These are phyloP conservation scores for Rubroboletus satanas DNA, from an alignment of 768 basidiomycete species.

Conservation along the genomic window DNA sequence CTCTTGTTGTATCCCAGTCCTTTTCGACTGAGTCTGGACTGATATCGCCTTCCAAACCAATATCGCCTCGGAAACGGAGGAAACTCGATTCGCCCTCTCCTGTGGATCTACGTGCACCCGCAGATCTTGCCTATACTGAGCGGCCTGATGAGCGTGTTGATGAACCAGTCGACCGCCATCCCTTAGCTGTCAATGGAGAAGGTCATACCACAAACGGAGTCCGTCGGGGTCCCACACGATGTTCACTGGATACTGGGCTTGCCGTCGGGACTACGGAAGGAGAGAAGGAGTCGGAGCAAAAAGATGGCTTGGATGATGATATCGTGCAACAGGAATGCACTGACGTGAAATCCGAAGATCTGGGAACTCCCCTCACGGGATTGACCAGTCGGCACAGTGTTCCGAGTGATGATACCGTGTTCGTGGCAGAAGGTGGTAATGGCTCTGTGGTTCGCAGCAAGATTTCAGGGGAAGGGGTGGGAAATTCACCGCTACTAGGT, in stretches of 20 bases:
- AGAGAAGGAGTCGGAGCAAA: not conserved
- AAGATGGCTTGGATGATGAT: not conserved
- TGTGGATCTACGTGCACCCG: conserved; percentile 19
- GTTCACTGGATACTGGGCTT: not conserved
- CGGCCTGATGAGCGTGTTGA: conserved; percentile 6
- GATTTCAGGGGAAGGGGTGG: conserved; percentile 19
- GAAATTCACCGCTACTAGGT: conserved; percentile 3
- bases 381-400: conserved; percentile 50
- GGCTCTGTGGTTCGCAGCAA: conserved; percentile 30
- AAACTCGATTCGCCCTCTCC: conserved; percentile 37
- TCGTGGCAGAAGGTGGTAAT: conserved; percentile 32
- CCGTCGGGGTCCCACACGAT: not conserved
- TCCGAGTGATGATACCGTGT: conserved; percentile 57
- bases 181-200: conserved; percentile 15
- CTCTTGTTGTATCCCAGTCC: not conserved
- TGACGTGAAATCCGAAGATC: conserved; percentile 51
- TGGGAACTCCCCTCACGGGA: conserved; percentile 48
- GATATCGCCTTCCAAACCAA: conserved; percentile 15
- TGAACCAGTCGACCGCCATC: not conserved
- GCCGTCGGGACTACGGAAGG: not conserved
- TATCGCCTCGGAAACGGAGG: conserved; percentile 42
- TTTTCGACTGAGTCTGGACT: conserved; percentile 5
- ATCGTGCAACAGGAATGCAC: conserved; percentile 9
- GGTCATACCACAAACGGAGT: conserved; percentile 16
- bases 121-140: conserved; percentile 1